Base-by-base conservation (phyloP, 1,284 basidiomycete genomes). In the Austroboletus novae-zelandiae region DNA sequence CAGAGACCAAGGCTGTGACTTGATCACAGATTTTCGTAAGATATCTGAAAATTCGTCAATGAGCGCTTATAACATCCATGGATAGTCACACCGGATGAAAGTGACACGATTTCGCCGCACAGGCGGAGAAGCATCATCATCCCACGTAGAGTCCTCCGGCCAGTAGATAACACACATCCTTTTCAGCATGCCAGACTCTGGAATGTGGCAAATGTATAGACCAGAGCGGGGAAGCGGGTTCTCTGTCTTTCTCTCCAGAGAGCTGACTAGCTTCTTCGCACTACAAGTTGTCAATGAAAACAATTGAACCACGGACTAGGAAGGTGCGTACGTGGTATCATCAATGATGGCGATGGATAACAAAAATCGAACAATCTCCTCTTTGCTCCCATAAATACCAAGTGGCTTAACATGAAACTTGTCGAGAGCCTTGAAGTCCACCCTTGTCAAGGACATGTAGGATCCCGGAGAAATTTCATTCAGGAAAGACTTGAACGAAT, bases 81-180 rank as follows among this genome's bases (percentile, higher is more conserved):
- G 10, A 13, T 25, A 13, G 36, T 23, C 39, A 46, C 45, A 80
- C 83, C 81, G 64, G 75, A 84, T 81, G 61, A 85, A 85, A 0
- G 81, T 81, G 5, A 79, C 64, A 7, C 81, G 69, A 57, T 83
- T 84, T 5, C 76, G 69, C 13, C 68, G 60, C 5, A 80, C 73
- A 9, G 78, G 67, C 0, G 76, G 71, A 5, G 71, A 59, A 0
- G 78, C 74, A 44, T 72, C 62, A 54, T 82, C 78, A 31, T 78
- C 66, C 83, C 83, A 84, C 0, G 83, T 84, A 0, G 69, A 71
- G 15, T 79, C 74, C 59, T 84, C 79, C 0, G 83, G 82, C 83
- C 83, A 85, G 53, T 80, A 84, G 5, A 83, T 60, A 15, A 79
- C 72, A 57, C 74, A 79, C 2, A 77, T 52, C 25, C 63, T 59